A percentile compares a stretch with the other conserved stretches of the same genome.
These are phyloP conservation scores for Coriolopsis trogii DNA, from an alignment of 1,284 basidiomycete genomes.

Conservation along the genomic window DNA sequence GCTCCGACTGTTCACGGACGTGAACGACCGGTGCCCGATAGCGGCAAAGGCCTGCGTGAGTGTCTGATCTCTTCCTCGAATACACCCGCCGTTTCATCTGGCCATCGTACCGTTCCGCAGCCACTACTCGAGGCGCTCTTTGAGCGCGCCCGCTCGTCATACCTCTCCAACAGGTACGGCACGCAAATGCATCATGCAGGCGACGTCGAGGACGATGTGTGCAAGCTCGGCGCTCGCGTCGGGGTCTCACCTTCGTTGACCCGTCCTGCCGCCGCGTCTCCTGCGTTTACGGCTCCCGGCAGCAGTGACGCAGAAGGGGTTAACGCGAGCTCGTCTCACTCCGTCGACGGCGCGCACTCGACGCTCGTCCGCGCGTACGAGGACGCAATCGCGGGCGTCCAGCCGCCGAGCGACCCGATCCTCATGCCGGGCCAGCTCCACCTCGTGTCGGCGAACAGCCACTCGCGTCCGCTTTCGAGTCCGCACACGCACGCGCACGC, in stretches of 20 bases:
- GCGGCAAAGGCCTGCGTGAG: slow-evolving; percentile 64
- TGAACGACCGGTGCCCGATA: slow-evolving; percentile 53
- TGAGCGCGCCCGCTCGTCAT: slow-evolving; percentile 24
- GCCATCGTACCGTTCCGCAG: slow-evolving; percentile 14
- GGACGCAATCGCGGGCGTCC: slow-evolving; percentile 25
- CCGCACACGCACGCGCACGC: neutral
- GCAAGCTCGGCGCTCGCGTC: slow-evolving; percentile 27
- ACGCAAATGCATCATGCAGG: slow-evolving; percentile 16
- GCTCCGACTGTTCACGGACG: slow-evolving; percentile 59
- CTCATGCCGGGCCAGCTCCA: slow-evolving; percentile 24
- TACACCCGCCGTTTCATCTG: neutral
- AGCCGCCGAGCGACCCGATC: slow-evolving; percentile 26
- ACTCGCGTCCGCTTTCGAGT: too few species aligned
- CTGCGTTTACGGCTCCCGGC: too few species aligned
- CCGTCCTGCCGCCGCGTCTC: too few species aligned
- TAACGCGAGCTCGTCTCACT: slow-evolving; percentile 17
- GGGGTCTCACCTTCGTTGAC: slow-evolving; percentile 7
- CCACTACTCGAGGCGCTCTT: slow-evolving; percentile 29
- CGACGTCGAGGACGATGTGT: slow-evolving; percentile 29
- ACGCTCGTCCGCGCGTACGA: slow-evolving; percentile 29
- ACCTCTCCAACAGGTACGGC: slow-evolving; percentile 30
- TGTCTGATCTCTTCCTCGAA: slow-evolving; percentile 15
- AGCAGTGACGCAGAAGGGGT: too few species aligned
- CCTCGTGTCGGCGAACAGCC: slow-evolving; percentile 5
- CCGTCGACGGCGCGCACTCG: slow-evolving; percentile 32